Conservation (phyloP, 495 filamentous ascomycete species). For the Paragyromitra xinjiangensis region DNA sequence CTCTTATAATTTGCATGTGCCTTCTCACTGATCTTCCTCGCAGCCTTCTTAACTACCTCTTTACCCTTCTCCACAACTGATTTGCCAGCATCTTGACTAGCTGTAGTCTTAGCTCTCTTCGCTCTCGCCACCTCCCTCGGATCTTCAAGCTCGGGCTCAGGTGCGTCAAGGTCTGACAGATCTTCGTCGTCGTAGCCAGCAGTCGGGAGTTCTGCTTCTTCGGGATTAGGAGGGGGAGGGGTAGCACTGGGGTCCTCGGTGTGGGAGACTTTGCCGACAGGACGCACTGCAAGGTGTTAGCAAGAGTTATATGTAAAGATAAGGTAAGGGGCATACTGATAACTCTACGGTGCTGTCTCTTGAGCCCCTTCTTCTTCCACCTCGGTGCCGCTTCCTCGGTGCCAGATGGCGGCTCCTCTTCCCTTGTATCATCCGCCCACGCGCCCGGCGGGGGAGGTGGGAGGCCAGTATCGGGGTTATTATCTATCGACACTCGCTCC, state of each 20-base stretch:
- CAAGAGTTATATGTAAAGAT: no score
- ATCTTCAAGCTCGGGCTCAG: slow-evolving; percentile 45
- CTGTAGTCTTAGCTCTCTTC: slow-evolving; percentile 57
- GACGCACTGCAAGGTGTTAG: slow-evolving; percentile 55
- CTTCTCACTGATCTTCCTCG: slow-evolving; percentile 74
- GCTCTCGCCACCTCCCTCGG: slow-evolving; percentile 56
- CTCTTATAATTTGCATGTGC: slow-evolving; percentile 85
- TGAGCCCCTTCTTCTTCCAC: slow-evolving; percentile 94
- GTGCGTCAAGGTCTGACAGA: slow-evolving; percentile 37
- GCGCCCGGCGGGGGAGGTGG: slow-evolving; percentile 65
- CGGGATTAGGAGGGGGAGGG: slow-evolving; percentile 15
- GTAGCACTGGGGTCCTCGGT: background rate
- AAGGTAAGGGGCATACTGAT: slow-evolving; percentile 67
- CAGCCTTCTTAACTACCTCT: slow-evolving; percentile 66
- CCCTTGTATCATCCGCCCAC: slow-evolving; percentile 65
- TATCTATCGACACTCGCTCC: background rate
- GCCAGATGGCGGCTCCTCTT: slow-evolving; percentile 63
- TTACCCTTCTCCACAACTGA: slow-evolving; percentile 59
- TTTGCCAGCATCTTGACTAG: slow-evolving; percentile 46
- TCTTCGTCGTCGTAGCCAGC: slow-evolving; percentile 50
- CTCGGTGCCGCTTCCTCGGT: slow-evolving; percentile 65
- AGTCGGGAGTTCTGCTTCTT: slow-evolving; percentile 40
- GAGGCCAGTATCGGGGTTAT: slow-evolving; percentile 38
- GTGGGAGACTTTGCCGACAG: slow-evolving; percentile 59
- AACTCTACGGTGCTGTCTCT: slow-evolving; percentile 81